Evolutionary conservation across 2,329 filamentous ascomycete genomes (phyloP).

Genomic region (Paraphoma sp.): DNA sequence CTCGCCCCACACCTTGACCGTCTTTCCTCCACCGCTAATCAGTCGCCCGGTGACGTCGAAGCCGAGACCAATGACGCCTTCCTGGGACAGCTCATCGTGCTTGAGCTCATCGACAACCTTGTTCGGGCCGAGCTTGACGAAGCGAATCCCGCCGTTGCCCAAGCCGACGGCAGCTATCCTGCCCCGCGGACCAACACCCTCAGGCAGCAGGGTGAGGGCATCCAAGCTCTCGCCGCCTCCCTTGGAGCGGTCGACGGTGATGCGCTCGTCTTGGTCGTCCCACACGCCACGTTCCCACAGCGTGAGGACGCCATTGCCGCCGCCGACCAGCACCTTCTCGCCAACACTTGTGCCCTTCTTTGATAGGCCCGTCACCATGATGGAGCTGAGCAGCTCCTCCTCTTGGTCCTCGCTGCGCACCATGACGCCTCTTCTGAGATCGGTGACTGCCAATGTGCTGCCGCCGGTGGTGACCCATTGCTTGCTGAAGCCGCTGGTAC

Average conservation of each 20-base stretch:
- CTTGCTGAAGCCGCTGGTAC: conserved; percentile 87
- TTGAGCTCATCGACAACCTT: conserved; percentile 71
- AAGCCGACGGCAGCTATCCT: conserved; percentile 81
- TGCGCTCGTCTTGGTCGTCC: conserved; percentile 93
- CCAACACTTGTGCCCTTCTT: conserved; percentile 74
- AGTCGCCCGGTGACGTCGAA: conserved; percentile 87
- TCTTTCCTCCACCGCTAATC: conserved; percentile 85
- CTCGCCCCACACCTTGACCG: conserved; percentile 90
- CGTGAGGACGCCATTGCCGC: conserved; percentile 81
- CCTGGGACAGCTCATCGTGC: conserved; percentile 77
- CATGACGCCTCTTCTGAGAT: conserved; percentile 84
- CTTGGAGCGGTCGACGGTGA: conserved; percentile 71
- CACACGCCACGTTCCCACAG: conserved; percentile 94
- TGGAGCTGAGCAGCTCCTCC: conserved; percentile 84
- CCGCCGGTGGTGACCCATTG: conserved; percentile 96
- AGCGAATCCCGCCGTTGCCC: conserved; percentile 78
- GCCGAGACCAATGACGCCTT: conserved; percentile 80
- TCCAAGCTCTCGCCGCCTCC: conserved; percentile 81
- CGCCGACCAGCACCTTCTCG: conserved; percentile 77
- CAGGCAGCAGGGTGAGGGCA: conserved; percentile 74
- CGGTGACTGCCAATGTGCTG: conserved; percentile 87
- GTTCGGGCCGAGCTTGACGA: conserved; percentile 77
- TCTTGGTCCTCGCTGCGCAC: conserved; percentile 94
- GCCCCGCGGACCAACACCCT: conserved; percentile 68
- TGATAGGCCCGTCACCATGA: conserved; percentile 78